Base-by-base conservation (phyloP, 305 asterid genomes). In the Fraxinus sp. region DNA sequence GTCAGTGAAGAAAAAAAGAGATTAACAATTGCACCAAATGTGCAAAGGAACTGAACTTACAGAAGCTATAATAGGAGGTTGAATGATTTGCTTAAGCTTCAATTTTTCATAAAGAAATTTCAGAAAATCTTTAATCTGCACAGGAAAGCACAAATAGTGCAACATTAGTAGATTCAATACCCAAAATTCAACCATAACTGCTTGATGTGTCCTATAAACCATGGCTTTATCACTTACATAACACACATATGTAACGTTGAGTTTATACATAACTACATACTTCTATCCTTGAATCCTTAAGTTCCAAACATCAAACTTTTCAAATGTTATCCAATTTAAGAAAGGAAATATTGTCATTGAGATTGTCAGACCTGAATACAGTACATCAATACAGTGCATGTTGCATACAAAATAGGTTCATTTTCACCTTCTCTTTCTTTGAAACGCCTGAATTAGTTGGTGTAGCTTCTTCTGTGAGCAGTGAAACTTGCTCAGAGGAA, bases 51-150 rank as follows among this genome's bases (percentile, higher is more conserved):
- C 55, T 81, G 81, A 75, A 91, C 99, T 93, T 89, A 97, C 99
- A 7, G 99, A 93, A 81, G 99, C 98, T 86, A 97, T 95, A 74
- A 97, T 97, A 32, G 99, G 98, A 41, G 99, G 99, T 84, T 97
- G 98, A 85, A 95, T 77, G 66, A 97, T 90, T 87, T 97, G 99
- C 92, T 93, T 93, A 89, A 97, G 96, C 97, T 93, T 97, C 94
- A 95, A 91, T 80, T 91, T 95, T 74, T 92, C 97, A 85, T 92
- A 97, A 39, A 97, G 66, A 86, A 86, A 90, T 26, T 87, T 90
- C 76, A 97, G 88, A 90, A 97, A 89, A 70, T 52, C 81, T 85
- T 87, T 90, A 57, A 95, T 86, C 98, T 97, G 95, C 92, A 87
- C 66, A 24, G 39, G 84, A 82, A 82, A 74, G 43, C 76, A 89